phyloP scores from a whole-genome alignment of 192 early-diverging fungal species.

The Linnemannia exigua region DNA sequence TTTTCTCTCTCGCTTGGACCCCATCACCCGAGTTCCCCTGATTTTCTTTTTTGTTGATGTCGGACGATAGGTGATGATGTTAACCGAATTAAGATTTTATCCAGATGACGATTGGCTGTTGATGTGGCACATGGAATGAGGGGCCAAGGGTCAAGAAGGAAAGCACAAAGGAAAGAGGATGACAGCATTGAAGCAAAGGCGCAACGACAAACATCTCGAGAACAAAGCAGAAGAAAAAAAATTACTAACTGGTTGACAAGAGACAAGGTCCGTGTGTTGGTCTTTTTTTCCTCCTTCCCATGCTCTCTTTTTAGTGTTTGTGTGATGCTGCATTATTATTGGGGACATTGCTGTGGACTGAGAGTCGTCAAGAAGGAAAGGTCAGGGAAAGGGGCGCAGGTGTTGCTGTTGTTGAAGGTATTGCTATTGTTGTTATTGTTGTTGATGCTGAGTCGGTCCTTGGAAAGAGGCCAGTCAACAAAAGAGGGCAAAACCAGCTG shows the following conservation, averaged over 20 bases:
- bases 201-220: background rate
- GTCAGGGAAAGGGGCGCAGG: background rate
- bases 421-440: background rate
- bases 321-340: constrained; percentile 4
- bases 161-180: background rate
- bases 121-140: background rate
- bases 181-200: background rate
- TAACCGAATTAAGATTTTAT: constrained; percentile 3
- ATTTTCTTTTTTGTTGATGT: background rate
- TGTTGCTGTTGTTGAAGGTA: background rate
- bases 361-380: background rate
- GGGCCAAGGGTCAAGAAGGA: background rate
- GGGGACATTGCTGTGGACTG: background rate
- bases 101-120: background rate
- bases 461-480: background rate
- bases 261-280: background rate
- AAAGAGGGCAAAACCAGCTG: background rate
- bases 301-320: background rate
- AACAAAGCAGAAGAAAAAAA: background rate
- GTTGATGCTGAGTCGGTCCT: background rate
- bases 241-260: background rate
- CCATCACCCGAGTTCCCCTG: background rate
- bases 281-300: background rate
- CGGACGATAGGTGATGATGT: background rate
- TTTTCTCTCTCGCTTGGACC: background rate